These are phyloP conservation scores for Ceratocystis colombiana DNA, from an alignment of 2,329 filamentous ascomycete species.

Conservation along the genomic window DNA sequence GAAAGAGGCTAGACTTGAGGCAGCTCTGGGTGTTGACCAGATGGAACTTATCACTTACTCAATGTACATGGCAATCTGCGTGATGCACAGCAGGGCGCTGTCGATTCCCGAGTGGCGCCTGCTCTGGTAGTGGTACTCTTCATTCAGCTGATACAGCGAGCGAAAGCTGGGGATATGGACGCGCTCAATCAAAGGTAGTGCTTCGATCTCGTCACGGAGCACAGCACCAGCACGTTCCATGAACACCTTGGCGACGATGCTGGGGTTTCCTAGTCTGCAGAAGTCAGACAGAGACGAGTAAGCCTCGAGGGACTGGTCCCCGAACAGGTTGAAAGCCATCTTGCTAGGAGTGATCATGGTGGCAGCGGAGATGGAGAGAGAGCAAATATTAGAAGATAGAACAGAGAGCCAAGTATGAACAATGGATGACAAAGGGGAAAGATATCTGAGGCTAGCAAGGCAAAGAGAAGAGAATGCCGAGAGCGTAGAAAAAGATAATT, in stretches of 20 bases:
- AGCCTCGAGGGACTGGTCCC: slow-evolving; percentile 61
- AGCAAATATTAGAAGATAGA: not conserved
- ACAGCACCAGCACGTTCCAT: slow-evolving; percentile 48
- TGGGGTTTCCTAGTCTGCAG: slow-evolving; percentile 38
- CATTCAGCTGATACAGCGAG: slow-evolving; percentile 53
- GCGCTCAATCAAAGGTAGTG: slow-evolving; percentile 47
- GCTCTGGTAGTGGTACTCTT: slow-evolving; percentile 49
- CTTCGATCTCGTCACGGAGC: slow-evolving; percentile 50
- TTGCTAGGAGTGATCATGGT: slow-evolving; percentile 29
- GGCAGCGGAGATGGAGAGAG: not conserved
- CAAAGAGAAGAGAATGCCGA: not conserved
- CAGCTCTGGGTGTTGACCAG: too few relatives aligned
- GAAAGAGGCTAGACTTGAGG: not conserved
- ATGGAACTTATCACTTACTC: slow-evolving; percentile 41
- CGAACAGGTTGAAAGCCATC: slow-evolving; percentile 53
- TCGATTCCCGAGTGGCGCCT: slow-evolving; percentile 53
- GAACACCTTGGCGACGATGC: slow-evolving; percentile 50
- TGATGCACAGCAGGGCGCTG: slow-evolving; percentile 53
- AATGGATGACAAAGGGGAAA: not conserved
- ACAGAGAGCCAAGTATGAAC: slow-evolving; percentile 3
- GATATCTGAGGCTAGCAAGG: slow-evolving; percentile 6
- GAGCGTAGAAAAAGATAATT: not conserved
- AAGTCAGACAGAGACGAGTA: slow-evolving; percentile 51
- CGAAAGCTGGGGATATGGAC: slow-evolving; percentile 51
- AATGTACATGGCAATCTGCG: slow-evolving; percentile 59